Evolutionary conservation across 495 filamentous ascomycete species (phyloP).

Genomic region (Penicillium psychrofluorescens): DNA sequence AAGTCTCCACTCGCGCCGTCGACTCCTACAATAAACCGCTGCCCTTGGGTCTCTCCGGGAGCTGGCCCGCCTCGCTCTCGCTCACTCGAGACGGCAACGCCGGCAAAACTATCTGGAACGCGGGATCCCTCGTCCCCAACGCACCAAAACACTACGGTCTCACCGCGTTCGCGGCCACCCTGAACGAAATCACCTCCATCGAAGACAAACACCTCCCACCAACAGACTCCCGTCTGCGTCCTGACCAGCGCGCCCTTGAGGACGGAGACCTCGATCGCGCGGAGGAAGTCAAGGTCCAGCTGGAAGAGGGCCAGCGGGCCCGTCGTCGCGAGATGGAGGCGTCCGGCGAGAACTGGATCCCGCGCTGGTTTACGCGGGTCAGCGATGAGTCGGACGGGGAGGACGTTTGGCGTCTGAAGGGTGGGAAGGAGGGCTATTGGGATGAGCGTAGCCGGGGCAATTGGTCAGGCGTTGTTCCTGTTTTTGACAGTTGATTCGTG

Average conservation of each 20-base stretch:
- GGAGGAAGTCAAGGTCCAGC: slow-evolving; percentile 69
- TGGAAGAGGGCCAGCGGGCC: slow-evolving; percentile 80
- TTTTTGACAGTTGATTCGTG: slow-evolving; percentile 49
- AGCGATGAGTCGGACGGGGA: slow-evolving; percentile 49
- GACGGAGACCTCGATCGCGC: slow-evolving; percentile 75
- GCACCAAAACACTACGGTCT: slow-evolving; percentile 76
- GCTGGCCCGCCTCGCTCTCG: slow-evolving; percentile 72
- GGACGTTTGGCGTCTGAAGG: slow-evolving; percentile 73
- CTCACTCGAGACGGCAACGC: slow-evolving; percentile 51
- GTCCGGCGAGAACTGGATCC: slow-evolving; percentile 58
- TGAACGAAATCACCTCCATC: slow-evolving; percentile 82
- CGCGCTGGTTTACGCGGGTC: slow-evolving; percentile 76
- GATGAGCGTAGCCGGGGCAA: slow-evolving; percentile 64
- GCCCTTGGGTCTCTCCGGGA: slow-evolving; percentile 61
- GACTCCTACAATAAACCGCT: slow-evolving; percentile 54
- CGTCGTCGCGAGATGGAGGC: slow-evolving; percentile 71
- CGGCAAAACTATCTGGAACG: slow-evolving; percentile 66
- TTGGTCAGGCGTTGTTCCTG: slow-evolving; percentile 64
- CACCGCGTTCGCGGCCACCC: slow-evolving; percentile 72
- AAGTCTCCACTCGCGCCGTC: slow-evolving; percentile 68
- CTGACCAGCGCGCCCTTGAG: slow-evolving; percentile 88
- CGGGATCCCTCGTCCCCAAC: slow-evolving; percentile 65
- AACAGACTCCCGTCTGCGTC: slow-evolving; percentile 76
- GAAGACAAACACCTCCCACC: slow-evolving; percentile 66
- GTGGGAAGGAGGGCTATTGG: slow-evolving; percentile 85